Evolutionary conservation across 352 stramenopile genomes (phyloP), one percentile per base, ranked within the genome.

Genomic region (Phytophthora vignae): DNA sequence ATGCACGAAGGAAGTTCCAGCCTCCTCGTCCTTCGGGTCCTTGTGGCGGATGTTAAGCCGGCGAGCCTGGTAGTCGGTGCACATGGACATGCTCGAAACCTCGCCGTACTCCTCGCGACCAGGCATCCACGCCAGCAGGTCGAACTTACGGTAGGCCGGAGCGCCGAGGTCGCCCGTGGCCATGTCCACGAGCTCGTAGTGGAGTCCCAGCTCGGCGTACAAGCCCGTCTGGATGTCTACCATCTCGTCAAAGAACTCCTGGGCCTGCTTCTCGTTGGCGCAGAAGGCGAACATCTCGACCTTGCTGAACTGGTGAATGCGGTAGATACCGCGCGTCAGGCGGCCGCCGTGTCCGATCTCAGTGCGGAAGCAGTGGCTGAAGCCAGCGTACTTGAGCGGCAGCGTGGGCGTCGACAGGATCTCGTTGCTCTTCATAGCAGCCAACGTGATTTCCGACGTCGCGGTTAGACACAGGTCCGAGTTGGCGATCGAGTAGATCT

Each of bases 301-400:
- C 60, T 97, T 97, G 71, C 75, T 91, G 65, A 97, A 97, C 71
- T 97, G 91, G 73, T 97, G 91, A 67, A 97, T 91, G 29, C 91
- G 90, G 68, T 96, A 97, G 46, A 97, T 88, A 3, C 91, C 91
- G 21, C 86, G 82, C 21, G 80, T 91, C n/a, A 77, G 75, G 21
- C 82, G 84, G 11, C 91, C 91, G 33, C 86, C 85, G 61, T 92
- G 84, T 15, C 91, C 91, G 54, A 91, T 93, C 66, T 97, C 91
- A 6, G 87, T 94, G 48, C 91, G 87, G 77, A 97, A 97, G 63
- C 91, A 97, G 74, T 96, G 90, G 40, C 85, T 92, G 25, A 97
- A 94, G 46, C 84, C 90, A 17, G 89, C 91, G 55, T 91, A 84
- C 67, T 90, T 88, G 17, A 95, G 59, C 31, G 91, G 91, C 48